Conservation (phyloP, 108 stramenopile genomes). For the Cyclotella choctawhatcheeana region DNA sequence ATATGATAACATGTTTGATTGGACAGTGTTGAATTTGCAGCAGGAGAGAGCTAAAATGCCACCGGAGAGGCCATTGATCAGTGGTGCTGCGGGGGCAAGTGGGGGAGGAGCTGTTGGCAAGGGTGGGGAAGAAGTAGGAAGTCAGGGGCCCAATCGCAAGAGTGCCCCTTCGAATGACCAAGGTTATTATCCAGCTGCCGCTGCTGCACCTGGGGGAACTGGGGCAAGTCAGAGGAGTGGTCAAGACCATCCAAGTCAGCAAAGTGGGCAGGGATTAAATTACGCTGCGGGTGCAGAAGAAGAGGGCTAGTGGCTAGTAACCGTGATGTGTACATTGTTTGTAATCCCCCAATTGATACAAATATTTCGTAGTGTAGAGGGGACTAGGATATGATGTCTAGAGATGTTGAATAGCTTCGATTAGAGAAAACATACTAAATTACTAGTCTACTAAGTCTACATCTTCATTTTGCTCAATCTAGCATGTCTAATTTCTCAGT, state of each 20-base stretch:
- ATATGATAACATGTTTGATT: slow-evolving; percentile 99
- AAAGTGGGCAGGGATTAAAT: slow-evolving; percentile 26
- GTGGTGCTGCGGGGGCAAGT: slow-evolving; percentile 21
- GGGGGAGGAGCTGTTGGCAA: slow-evolving; percentile 15
- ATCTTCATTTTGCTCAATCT: too few relatives aligned
- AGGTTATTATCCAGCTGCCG: background rate
- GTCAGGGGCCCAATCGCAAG: slow-evolving; percentile 23
- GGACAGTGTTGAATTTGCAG: slow-evolving; percentile 96
- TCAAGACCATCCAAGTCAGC: slow-evolving; percentile 30
- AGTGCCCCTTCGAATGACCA: slow-evolving; percentile 18
- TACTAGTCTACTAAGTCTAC: too few relatives aligned
- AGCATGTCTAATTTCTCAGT: slow-evolving; percentile 18
- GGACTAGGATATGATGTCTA: background rate
- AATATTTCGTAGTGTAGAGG: too few relatives aligned
- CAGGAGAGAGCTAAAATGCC: slow-evolving; percentile 86
- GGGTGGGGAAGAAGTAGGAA: slow-evolving; percentile 22
- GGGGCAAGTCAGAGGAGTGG: slow-evolving; percentile 44
- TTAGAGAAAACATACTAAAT: too few relatives aligned
- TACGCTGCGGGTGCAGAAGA: slow-evolving; percentile 9
- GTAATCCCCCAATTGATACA: too few relatives aligned
- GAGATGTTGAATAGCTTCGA: too few relatives aligned
- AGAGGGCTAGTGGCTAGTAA: too few relatives aligned
- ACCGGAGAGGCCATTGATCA: slow-evolving; percentile 65
- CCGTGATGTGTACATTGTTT: too few relatives aligned
- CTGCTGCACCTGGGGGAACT: slow-evolving; percentile 18